These are phyloP conservation scores for Fusarium marasasianum DNA, from an alignment of 2,329 filamentous ascomycete genomes.

Conservation along the genomic window DNA sequence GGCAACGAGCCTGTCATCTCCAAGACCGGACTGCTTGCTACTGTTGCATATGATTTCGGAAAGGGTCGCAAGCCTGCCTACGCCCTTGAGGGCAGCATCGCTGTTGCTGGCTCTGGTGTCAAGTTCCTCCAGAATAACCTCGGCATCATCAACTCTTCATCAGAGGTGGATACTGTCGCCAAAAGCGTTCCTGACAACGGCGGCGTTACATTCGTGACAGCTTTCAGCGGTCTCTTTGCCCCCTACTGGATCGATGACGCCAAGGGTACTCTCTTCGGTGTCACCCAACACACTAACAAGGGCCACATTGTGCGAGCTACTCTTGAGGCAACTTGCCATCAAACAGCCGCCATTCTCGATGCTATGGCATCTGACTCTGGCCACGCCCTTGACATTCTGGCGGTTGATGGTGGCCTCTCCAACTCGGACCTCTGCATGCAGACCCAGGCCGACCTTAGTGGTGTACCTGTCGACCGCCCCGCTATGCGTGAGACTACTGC, in stretches of 20 bases:
- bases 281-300: slow-evolving; percentile 85
- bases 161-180: slow-evolving; percentile 61
- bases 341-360: slow-evolving; percentile 90
- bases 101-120: slow-evolving; percentile 82
- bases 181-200: slow-evolving; percentile 74
- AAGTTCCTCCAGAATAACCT: slow-evolving; percentile 77
- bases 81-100: slow-evolving; percentile 84
- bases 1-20: slow-evolving; percentile 87
- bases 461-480: slow-evolving; percentile 84
- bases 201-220: slow-evolving; percentile 87
- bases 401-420: slow-evolving; percentile 89
- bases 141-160: slow-evolving; percentile 63
- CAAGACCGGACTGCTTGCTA: slow-evolving; percentile 82
- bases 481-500: slow-evolving; percentile 92
- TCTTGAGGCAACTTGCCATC: slow-evolving; percentile 90
- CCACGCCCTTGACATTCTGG: slow-evolving; percentile 76
- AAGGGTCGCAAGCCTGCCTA: slow-evolving; percentile 71
- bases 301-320: slow-evolving; percentile 91
- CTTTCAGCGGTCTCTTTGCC: slow-evolving; percentile 89
- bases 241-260: slow-evolving; percentile 97
- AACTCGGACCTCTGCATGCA: slow-evolving; percentile 92
- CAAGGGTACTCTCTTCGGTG: slow-evolving; percentile 86
- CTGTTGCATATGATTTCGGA: slow-evolving; percentile 85
- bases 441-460: slow-evolving; percentile 86
- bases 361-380: slow-evolving; percentile 90